A percentile compares a stretch with the other conserved stretches of the same genome.
Conservation (phyloP, 441 rosid species). For the Syzygium malaccense region DNA sequence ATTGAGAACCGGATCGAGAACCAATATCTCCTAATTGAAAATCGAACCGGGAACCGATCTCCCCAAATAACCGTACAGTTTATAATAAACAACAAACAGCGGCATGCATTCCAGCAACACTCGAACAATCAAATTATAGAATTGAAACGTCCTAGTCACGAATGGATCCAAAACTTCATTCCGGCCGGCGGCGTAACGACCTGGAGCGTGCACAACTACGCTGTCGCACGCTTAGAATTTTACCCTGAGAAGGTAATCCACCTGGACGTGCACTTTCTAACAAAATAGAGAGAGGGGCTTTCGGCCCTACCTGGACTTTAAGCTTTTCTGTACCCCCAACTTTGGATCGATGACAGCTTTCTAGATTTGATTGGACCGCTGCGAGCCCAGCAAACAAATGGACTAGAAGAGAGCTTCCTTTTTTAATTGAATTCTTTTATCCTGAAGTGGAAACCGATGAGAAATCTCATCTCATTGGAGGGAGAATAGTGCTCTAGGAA, state of each 20-base stretch:
- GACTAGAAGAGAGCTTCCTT: too few species aligned
- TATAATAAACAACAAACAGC: too few species aligned
- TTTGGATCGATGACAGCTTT: neutral
- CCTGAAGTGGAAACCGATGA: neutral
- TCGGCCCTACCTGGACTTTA: neutral
- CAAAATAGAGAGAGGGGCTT: neutral
- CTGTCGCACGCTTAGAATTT: neutral
- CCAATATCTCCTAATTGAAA: too few species aligned
- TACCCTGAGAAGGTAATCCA: neutral
- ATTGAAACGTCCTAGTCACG: neutral
- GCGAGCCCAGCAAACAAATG: too few species aligned
- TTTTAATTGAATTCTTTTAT: too few species aligned
- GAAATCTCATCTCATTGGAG: neutral
- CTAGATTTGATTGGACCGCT: neutral
- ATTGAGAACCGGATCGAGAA: too few species aligned
- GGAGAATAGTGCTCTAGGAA: neutral
- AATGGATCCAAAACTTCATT: neutral
- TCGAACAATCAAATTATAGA: neutral
- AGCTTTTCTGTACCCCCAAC: neutral
- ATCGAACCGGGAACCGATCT: fast-evolving
- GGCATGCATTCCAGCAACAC: too few species aligned
- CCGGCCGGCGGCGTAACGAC: neutral
- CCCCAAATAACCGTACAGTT: too few species aligned
- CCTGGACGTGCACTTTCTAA: neutral
- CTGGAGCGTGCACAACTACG: neutral